phyloP scores from a whole-genome alignment of 371 early-diverging fungal genomes.

The Saksenaea oblongispora region DNA sequence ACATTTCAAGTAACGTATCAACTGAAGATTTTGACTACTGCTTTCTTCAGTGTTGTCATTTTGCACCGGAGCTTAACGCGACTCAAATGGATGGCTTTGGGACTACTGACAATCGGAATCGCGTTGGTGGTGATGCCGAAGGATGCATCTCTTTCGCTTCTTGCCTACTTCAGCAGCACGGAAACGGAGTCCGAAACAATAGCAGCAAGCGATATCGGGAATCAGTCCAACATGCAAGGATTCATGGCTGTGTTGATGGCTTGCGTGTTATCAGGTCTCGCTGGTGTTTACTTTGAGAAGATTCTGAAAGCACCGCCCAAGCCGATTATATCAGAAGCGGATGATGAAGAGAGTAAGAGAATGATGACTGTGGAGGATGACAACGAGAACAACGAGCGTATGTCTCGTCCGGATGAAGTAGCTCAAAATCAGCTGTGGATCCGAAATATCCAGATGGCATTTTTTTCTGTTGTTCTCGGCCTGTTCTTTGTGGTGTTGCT shows the following conservation, averaged over 20 bases:
- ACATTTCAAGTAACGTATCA: conserved; percentile 97
- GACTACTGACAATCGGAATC: conserved; percentile 83
- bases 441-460: conserved; percentile 86
- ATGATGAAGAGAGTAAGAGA: conserved; percentile 20
- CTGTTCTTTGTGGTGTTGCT: conserved; percentile 63
- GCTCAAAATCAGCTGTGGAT: conserved; percentile 75
- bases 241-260: conserved; percentile 75
- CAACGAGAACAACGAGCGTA: conserved; percentile 1
- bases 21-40: conserved; percentile 94
- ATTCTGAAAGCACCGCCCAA: conserved; percentile 70
- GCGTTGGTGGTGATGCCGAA: conserved; percentile 70
- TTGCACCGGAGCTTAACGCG: conserved; percentile 65
- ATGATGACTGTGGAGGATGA: conserved; percentile 18
- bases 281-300: conserved; percentile 97
- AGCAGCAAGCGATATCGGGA: conserved; percentile 22
- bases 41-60: conserved; percentile 86
- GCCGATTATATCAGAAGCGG: not conserved
- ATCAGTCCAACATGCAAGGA: conserved; percentile 43
- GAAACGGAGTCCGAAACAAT: not conserved
- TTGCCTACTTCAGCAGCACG: conserved; percentile 7
- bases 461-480: conserved; percentile 73
- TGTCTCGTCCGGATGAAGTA: not conserved
- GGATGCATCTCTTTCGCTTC: conserved; percentile 13
- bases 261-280: conserved; percentile 89
- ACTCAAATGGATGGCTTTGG: conserved; percentile 84